These are phyloP conservation scores for Verticillium nonalfalfae DNA, from an alignment of 2,329 filamentous ascomycete species.

Conservation along the genomic window DNA sequence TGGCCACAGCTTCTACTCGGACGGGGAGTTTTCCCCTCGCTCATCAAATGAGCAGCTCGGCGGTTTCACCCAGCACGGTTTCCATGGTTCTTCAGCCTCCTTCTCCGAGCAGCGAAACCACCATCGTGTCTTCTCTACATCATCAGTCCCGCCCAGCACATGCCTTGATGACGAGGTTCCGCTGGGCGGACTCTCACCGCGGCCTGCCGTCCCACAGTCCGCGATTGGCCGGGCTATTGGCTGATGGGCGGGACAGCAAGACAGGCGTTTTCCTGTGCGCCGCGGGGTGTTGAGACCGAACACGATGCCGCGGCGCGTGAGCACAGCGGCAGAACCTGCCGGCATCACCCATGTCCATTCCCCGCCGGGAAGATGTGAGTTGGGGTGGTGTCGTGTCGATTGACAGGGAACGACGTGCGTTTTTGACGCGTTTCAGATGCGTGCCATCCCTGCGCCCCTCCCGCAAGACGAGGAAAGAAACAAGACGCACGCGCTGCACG, in stretches of 20 bases:
- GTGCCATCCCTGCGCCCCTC: conserved; percentile 4
- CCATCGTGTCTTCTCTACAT: conserved; percentile 35
- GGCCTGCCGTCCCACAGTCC: conserved; percentile 36
- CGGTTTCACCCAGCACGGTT: neutral
- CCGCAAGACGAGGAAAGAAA: conserved; percentile 6
- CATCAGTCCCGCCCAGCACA: conserved; percentile 33
- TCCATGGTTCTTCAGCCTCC: conserved; percentile 8
- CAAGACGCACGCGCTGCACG: neutral
- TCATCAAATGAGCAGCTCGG: conserved; percentile 23
- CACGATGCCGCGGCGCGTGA: neutral
- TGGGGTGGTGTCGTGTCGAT: neutral
- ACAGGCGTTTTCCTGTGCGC: neutral
- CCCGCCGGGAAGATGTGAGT: neutral
- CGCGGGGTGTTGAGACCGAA: neutral
- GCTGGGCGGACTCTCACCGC: conserved; percentile 40
- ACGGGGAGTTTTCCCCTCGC: conserved; percentile 26
- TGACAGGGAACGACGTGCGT: neutral
- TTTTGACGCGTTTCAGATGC: neutral
- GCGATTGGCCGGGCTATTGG: conserved; percentile 50
- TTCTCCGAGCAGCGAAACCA: conserved; percentile 17
- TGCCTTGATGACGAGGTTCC: conserved; percentile 40
- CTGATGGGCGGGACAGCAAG: conserved; percentile 23
- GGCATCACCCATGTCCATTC: neutral
- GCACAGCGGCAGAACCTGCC: neutral
- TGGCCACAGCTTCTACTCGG: conserved; percentile 29